phyloP scores from a whole-genome alignment of 2,329 filamentous ascomycete genomes.

The Emmonsiellopsis sp. region DNA sequence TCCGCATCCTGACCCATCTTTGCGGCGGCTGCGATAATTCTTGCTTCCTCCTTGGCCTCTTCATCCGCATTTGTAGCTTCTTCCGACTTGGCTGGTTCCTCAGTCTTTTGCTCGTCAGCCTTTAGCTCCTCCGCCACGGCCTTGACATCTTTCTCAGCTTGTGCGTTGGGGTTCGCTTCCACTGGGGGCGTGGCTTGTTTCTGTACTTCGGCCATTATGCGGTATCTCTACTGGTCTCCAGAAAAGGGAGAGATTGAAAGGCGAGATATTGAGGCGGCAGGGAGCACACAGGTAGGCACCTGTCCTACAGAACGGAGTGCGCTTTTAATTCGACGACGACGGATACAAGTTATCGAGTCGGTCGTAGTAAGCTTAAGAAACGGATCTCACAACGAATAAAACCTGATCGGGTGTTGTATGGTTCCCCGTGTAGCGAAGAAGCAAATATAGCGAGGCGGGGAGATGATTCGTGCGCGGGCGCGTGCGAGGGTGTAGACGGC shows the following conservation, averaged over 20 bases:
- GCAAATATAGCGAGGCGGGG: too few relatives aligned
- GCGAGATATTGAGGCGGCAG: not conserved
- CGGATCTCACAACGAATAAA: too few relatives aligned
- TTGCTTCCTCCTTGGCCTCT: slow-evolving; percentile 26
- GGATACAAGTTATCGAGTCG: too few relatives aligned
- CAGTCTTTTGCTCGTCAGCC: slow-evolving; percentile 17
- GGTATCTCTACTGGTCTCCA: not conserved
- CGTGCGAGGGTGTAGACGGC: too few relatives aligned
- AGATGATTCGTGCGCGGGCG: too few relatives aligned
- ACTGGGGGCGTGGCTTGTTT: slow-evolving; percentile 18
- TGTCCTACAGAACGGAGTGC: not conserved
- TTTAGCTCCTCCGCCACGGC: slow-evolving; percentile 37
- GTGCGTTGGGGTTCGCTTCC: slow-evolving; percentile 25
- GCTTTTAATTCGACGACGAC: too few relatives aligned
- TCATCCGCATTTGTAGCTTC: slow-evolving; percentile 28
- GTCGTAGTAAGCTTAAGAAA: too few relatives aligned
- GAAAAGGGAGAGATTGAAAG: not conserved
- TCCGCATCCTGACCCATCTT: slow-evolving; percentile 13
- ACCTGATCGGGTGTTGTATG: too few relatives aligned
- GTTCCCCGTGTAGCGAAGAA: too few relatives aligned
- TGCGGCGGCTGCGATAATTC: slow-evolving; percentile 12
- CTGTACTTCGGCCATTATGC: slow-evolving; percentile 28
- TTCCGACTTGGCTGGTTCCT: slow-evolving; percentile 10
- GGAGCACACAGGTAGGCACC: not conserved
- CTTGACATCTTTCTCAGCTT: slow-evolving; percentile 38